Evolutionary conservation across 352 stramenopile species (phyloP).

Genomic region (Phytopythium vexans): DNA sequence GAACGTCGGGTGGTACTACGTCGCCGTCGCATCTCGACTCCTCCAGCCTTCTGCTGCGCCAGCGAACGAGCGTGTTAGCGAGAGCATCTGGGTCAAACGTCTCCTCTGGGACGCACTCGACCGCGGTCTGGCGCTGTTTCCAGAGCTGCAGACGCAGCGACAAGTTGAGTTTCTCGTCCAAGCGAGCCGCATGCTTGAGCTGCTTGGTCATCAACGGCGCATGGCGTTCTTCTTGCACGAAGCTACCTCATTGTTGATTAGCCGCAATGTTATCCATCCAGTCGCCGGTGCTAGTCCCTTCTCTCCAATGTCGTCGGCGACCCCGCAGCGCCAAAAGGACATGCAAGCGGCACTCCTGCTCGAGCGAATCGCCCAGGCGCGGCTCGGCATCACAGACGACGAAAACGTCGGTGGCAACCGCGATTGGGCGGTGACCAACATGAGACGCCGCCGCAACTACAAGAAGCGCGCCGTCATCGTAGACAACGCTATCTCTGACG

Average conservation of each 20-base stretch:
- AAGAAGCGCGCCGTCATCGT: constrained; percentile 11
- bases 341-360: constrained; percentile 59
- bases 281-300: background rate
- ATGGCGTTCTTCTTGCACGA: constrained; percentile 78
- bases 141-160: constrained; percentile 39
- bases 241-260: constrained; percentile 43
- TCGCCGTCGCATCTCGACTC: constrained; percentile 27
- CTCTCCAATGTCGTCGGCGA: constrained; percentile 1
- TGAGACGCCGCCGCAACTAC: constrained; percentile 18
- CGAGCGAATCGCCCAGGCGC: constrained; percentile 42
- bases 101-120: constrained; percentile 70
- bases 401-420: background rate
- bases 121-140: constrained; percentile 47
- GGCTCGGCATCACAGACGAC: constrained; percentile 38
- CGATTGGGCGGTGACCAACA: constrained; percentile 46
- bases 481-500: constrained; percentile 7
- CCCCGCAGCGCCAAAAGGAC: constrained; percentile 32
- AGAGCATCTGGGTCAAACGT: constrained; percentile 67
- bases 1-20: constrained; percentile 74
- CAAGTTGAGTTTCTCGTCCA: constrained; percentile 70
- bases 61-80: constrained; percentile 37
- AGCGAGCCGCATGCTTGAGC: constrained; percentile 62
- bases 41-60: constrained; percentile 1
- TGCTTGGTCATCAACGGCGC: constrained; percentile 49
- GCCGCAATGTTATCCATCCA: constrained; percentile 17